These are phyloP conservation scores for Dissophora ornata DNA, from an alignment of 192 early-diverging fungal genomes.

Conservation along the genomic window DNA sequence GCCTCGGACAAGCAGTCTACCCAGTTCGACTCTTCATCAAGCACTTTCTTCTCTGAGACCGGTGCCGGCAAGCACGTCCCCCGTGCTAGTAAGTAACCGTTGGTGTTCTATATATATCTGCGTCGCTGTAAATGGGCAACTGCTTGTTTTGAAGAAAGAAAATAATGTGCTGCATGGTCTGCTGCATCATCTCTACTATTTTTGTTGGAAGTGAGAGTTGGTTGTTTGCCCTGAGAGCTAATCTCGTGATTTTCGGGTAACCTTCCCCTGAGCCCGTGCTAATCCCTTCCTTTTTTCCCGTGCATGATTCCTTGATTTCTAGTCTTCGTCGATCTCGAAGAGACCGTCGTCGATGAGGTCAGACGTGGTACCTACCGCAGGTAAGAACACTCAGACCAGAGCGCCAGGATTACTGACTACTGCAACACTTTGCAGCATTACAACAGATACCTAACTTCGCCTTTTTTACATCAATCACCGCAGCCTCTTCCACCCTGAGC, in stretches of 20 bases:
- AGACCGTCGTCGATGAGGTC: slow-evolving; percentile 98
- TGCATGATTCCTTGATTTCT: background rate
- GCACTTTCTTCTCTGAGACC: slow-evolving; percentile 99
- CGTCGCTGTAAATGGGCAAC: no score
- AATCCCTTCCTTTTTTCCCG: slow-evolving; percentile 6
- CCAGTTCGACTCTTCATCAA: slow-evolving; percentile 90
- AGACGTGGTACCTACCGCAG: slow-evolving; percentile 99
- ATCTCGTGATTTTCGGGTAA: background rate
- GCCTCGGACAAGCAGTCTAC: slow-evolving; percentile 85
- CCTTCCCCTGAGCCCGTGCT: slow-evolving; percentile 3
- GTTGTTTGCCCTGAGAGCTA: slow-evolving; percentile 1
- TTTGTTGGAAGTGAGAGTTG: background rate
- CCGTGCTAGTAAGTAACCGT: slow-evolving; percentile 72
- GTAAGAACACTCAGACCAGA: slow-evolving; percentile 26
- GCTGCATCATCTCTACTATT: no score
- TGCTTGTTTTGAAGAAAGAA: no score
- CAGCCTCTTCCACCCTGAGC: slow-evolving; percentile 78
- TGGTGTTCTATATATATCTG: no score
- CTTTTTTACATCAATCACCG: no score
- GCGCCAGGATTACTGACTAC: no score
- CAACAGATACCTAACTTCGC: no score
- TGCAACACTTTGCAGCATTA: no score
- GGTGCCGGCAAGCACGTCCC: slow-evolving; percentile 99
- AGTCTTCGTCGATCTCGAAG: slow-evolving; percentile 98
- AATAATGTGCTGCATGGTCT: no score